Conservation (phyloP, 2,329 filamentous ascomycete species). For the Calonectria leucothoes region DNA sequence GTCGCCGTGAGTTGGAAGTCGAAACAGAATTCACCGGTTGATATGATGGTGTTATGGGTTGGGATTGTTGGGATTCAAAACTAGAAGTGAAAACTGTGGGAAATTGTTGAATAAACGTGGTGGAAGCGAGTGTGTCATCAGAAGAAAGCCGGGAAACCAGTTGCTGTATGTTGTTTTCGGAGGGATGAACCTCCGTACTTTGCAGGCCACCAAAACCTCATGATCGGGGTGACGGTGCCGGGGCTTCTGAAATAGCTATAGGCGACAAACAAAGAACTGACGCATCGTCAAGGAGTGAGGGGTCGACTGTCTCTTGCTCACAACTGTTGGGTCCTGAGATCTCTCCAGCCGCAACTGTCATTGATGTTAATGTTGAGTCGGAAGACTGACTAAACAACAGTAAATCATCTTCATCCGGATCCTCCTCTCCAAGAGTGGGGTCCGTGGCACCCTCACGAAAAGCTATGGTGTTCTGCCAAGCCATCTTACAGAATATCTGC, state of each 20-base stretch:
- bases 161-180: background rate
- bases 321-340: too few relatives aligned
- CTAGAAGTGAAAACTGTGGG: background rate
- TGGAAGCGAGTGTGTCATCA: background rate
- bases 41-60: background rate
- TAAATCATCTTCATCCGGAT: background rate
- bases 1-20: background rate
- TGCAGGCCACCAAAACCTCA: background rate
- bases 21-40: background rate
- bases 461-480: background rate
- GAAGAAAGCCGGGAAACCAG: background rate
- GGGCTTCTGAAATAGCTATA: background rate
- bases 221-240: background rate
- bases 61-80: background rate
- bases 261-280: background rate
- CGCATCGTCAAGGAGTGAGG: background rate
- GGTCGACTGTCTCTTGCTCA: background rate
- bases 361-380: background rate
- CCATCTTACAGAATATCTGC: background rate
- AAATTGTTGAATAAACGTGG: background rate
- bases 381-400: background rate
- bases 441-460: background rate
- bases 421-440: background rate
- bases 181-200: background rate
- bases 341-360: background rate